Conservation (phyloP, 169 alveolate species). For the Cryptosporidium bovis region DNA sequence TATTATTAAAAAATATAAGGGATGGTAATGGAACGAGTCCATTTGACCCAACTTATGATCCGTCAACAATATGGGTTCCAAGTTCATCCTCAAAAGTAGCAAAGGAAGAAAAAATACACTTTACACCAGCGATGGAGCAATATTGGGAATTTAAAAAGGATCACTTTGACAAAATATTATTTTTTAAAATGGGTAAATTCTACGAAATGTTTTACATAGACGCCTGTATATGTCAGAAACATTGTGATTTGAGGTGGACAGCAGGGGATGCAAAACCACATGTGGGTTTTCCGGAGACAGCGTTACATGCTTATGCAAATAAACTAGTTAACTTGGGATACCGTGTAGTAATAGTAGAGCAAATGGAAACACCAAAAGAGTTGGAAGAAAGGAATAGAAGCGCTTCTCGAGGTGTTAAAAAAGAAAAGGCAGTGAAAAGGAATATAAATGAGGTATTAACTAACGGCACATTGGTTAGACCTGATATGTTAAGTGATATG, state of each 20-base stretch:
- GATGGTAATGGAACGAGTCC: constrained; percentile 90
- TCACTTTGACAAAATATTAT: constrained; percentile 94
- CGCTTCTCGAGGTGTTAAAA: constrained; percentile 75
- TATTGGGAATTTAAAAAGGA: constrained; percentile 95
- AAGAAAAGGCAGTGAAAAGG: constrained; percentile 91
- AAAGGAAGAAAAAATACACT: constrained; percentile 83
- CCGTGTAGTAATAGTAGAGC: constrained; percentile 98
- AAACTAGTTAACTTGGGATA: constrained; percentile 93
- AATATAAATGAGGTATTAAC: constrained; percentile 93
- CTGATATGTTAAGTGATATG: constrained; percentile 82
- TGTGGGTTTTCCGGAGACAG: constrained; percentile 99
- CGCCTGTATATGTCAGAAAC: constrained; percentile 94
- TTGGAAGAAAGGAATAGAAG: constrained; percentile 89
- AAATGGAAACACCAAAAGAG: constrained; percentile 97
- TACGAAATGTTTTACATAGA: constrained; percentile 93
- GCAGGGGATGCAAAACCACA: constrained; percentile 96
- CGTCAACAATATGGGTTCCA: constrained; percentile 94
- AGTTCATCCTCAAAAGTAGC: constrained; percentile 86
- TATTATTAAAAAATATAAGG: constrained; percentile 81
- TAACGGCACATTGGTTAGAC: constrained; percentile 91
- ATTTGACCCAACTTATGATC: constrained; percentile 90
- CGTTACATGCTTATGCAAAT: constrained; percentile 92
- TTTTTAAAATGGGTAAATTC: constrained; percentile 97
- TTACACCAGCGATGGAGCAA: constrained; percentile 97
- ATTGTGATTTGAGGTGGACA: constrained; percentile 97